Conservation (phyloP, 768 basidiomycete genomes). For the Lactifluus rugatus region DNA sequence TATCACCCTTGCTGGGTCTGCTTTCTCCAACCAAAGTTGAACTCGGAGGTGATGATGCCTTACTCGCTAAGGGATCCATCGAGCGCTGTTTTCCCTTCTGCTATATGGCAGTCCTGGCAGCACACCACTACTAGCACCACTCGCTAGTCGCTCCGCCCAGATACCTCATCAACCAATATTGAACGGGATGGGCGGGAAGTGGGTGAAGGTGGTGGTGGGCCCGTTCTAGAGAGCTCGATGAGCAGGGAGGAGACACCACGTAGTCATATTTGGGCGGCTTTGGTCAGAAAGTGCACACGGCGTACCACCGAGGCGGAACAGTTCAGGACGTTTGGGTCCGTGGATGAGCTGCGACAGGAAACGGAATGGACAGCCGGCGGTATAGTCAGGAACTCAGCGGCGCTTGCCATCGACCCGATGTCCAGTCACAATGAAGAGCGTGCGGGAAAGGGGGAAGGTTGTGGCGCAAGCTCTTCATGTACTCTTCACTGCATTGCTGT, state of each 20-base stretch:
- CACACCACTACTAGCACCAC: neutral
- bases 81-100: slow-evolving; percentile 26
- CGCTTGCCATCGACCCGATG: too few species aligned
- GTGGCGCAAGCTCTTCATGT: slow-evolving; percentile 14
- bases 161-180: neutral
- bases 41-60: neutral
- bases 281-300: slow-evolving; percentile 33
- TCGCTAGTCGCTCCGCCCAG: neutral
- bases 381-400: slow-evolving; percentile 20
- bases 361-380: slow-evolving; percentile 41
- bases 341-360: slow-evolving; percentile 72
- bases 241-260: neutral
- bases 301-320: slow-evolving; percentile 24
- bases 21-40: neutral
- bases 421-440: neutral
- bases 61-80: neutral
- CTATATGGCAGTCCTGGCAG: neutral
- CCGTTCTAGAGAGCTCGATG: neutral
- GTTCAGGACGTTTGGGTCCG: slow-evolving; percentile 33
- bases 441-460: slow-evolving; percentile 27
- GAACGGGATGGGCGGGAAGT: neutral
- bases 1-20: neutral
- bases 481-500: neutral
- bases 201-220: neutral
- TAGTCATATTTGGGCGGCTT: slow-evolving; percentile 1